Conservation (phyloP, 2,329 filamentous ascomycete genomes). For the Botrytis deweyae region DNA sequence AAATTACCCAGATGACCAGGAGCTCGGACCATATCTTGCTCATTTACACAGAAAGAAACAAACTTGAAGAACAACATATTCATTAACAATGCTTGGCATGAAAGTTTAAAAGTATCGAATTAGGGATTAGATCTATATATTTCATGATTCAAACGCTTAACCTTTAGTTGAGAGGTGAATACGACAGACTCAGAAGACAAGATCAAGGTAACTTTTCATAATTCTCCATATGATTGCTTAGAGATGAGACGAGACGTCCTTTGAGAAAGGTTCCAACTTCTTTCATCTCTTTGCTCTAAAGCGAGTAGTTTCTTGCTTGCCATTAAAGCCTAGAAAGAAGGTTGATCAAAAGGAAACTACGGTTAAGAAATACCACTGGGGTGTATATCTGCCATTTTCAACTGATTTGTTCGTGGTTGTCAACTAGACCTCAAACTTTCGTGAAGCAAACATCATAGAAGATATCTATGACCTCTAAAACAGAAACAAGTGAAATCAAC, state of each 20-base stretch:
- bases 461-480: neutral
- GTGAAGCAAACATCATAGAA: neutral
- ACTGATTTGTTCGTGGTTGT: neutral
- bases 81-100: neutral
- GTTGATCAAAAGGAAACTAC: neutral
- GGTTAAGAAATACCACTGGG: neutral
- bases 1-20: neutral
- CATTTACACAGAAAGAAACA: neutral
- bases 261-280: neutral
- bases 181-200: neutral
- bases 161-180: neutral
- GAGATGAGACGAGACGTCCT: neutral
- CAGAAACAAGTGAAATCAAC: neutral
- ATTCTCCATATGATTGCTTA: neutral
- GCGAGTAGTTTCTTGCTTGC: neutral
- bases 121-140: neutral
- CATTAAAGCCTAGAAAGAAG: neutral
- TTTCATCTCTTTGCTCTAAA: neutral
- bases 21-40: neutral
- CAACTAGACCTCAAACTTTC: neutral
- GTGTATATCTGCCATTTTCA: neutral
- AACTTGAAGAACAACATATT: neutral
- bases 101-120: neutral
- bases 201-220: no score
- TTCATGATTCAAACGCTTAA: neutral